Base-by-base conservation (phyloP, 2,329 filamentous ascomycete species). In the Tetracladium maxilliforme region DNA sequence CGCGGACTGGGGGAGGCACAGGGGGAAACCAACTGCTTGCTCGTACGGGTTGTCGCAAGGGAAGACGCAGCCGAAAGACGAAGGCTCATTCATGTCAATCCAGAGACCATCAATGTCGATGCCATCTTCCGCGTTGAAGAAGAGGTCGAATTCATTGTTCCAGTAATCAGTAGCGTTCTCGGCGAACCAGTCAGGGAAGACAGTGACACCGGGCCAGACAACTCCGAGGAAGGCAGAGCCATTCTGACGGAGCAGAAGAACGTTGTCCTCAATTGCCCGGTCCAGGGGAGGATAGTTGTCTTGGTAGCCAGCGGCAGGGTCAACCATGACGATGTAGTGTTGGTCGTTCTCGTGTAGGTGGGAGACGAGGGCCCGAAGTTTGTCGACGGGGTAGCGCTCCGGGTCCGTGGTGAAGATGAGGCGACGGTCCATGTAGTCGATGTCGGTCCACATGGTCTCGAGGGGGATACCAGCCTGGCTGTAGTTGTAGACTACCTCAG, bases 381-480 rank as follows among this genome's bases (percentile, higher is more conserved):
- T 59, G 0, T 53, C 37, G 28, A 75, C 56, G 3, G 61, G 50
- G 42, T 66, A 78, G n/a, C 58, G 56, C 4, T 52, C 47, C 3
- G 61, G 56, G 33, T 78, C 71, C 13, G 68, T 60, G 4, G 70
- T 71, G 42, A 77, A 77, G 34, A 76, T n/a, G n/a, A n/a, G n/a
- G n/a, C n/a, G n/a, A n/a, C n/a, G n/a, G n/a, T n/a, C 55, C 72
- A 78, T 78, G 48, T 78, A 78, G 41, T 79, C 72, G 27, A 79
- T 79, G 35, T 80, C 74, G 10, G 67, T 72, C 74, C 74, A 81
- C 46, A 82, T 73, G 3, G 72, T 77, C 44, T 84, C 78, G 1
- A 83, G 53, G 1, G 76, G 75, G 28, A 84, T 81, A 10, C 57
- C 51, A 20, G 68, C 65, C 24, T 58, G 55, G 18, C 61, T 64